Evolutionary conservation across 129 eudicot species (phyloP).

Genomic region (Logfia minima): DNA sequence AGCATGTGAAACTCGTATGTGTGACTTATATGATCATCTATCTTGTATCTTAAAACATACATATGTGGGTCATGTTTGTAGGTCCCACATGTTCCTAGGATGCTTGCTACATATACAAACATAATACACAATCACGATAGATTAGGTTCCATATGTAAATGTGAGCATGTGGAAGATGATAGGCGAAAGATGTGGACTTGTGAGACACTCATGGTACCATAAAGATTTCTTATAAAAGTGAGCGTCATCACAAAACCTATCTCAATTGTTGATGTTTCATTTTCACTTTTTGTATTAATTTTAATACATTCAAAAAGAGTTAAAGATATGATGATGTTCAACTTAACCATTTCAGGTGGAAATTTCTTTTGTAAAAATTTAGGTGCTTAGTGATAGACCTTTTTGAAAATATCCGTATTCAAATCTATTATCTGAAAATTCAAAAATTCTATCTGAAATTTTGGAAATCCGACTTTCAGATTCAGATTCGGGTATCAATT

Average conservation of each 20-base stretch:
- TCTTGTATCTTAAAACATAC: too few species aligned
- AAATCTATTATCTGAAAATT: too few species aligned
- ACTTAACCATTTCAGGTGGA: too few species aligned
- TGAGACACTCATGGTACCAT: background rate
- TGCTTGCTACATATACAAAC: background rate
- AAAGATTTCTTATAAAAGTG: conserved; percentile 19
- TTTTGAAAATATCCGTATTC: too few species aligned
- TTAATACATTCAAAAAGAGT: background rate
- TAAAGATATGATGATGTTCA: too few species aligned
- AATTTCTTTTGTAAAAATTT: too few species aligned
- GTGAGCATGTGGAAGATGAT: conserved; percentile 24
- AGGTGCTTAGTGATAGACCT: too few species aligned
- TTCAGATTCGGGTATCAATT: too few species aligned
- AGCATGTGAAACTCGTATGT: background rate
- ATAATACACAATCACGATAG: background rate
- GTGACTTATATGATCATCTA: background rate
- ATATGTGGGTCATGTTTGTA: conserved; percentile 3
- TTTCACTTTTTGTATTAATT: conserved; percentile 8
- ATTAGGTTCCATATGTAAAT: background rate
- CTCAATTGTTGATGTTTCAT: conserved; percentile 24
- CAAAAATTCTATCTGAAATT: too few species aligned
- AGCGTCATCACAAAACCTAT: conserved; percentile 21
- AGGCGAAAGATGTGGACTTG: conserved; percentile 28
- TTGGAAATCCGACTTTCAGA: too few species aligned
- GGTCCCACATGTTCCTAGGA: background rate